A percentile compares a stretch with the other conserved stretches of the same genome.
phyloP scores from a whole-genome alignment of 495 filamentous ascomycete genomes.

The Hapsidospora chrysogenum region DNA sequence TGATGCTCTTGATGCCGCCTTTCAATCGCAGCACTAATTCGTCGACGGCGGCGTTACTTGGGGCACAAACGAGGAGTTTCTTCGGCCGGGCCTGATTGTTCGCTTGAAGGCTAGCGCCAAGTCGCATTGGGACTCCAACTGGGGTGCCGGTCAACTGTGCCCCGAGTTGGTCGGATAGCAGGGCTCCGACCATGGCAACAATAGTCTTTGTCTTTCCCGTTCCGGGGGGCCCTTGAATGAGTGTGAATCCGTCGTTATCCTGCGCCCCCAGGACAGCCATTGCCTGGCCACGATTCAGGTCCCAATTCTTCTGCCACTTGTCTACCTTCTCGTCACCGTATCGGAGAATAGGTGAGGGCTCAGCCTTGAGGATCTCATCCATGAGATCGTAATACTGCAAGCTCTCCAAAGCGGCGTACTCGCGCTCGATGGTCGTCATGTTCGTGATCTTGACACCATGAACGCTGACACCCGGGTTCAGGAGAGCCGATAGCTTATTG shows the following conservation, averaged over 20 bases:
- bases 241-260: conserved; percentile 88
- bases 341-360: conserved; percentile 69
- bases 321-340: conserved; percentile 58
- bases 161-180: conserved; percentile 45
- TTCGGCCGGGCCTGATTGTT: conserved; percentile 28
- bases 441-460: conserved; percentile 68
- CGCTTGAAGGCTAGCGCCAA: conserved; percentile 15
- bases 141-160: conserved; percentile 20
- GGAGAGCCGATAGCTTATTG: conserved; percentile 22
- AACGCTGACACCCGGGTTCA: conserved; percentile 45
- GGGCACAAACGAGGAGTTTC: conserved; percentile 88
- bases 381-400: conserved; percentile 91
- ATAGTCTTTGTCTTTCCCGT: conserved; percentile 98
- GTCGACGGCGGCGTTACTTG: conserved; percentile 94
- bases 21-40: conserved; percentile 90
- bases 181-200: conserved; percentile 81
- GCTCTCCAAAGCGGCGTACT: conserved; percentile 80
- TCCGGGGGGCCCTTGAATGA: conserved; percentile 93
- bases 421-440: conserved; percentile 81
- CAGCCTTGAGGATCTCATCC: conserved; percentile 73
- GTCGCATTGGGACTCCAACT: conserved; percentile 24
- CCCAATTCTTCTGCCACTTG: conserved; percentile 53
- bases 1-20: conserved; percentile 62
- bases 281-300: conserved; percentile 78
- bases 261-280: conserved; percentile 80